Conservation (phyloP, 2,329 filamentous ascomycete species). For the Colletotrichum truncatum region DNA sequence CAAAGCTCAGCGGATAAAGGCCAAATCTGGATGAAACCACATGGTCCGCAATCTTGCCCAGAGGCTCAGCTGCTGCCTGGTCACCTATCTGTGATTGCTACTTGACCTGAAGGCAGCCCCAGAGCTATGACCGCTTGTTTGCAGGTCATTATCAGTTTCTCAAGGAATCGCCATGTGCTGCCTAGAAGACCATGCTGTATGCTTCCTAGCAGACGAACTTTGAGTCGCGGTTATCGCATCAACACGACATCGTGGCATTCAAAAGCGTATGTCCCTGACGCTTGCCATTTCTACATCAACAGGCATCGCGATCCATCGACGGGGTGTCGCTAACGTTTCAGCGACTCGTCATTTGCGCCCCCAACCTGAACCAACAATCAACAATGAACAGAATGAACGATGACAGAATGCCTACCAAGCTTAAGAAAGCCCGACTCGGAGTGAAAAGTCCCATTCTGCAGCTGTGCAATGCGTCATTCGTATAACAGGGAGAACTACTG, state of each 20-base stretch:
- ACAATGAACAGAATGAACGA: no score
- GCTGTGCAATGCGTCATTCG: background rate
- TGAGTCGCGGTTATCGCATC: background rate
- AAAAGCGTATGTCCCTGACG: background rate
- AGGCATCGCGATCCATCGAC: background rate
- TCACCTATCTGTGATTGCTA: background rate
- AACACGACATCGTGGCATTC: background rate
- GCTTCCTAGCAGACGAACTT: background rate
- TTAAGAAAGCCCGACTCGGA: background rate
- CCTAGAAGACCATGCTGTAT: background rate
- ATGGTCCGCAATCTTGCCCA: background rate
- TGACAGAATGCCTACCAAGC: constrained; percentile 1
- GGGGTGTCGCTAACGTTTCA: background rate
- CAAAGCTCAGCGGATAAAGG: background rate
- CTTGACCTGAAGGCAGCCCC: background rate
- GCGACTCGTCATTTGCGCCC: background rate
- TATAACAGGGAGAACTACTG: no score
- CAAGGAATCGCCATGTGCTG: background rate
- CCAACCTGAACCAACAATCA: background rate
- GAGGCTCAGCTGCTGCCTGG: constrained; percentile 17
- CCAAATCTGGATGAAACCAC: background rate
- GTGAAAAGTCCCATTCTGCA: background rate
- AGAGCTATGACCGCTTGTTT: background rate
- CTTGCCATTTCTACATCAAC: background rate
- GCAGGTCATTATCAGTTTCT: constrained; percentile 8